Conservation (phyloP, 495 filamentous ascomycete genomes). For the Neohortaea acidophila region DNA sequence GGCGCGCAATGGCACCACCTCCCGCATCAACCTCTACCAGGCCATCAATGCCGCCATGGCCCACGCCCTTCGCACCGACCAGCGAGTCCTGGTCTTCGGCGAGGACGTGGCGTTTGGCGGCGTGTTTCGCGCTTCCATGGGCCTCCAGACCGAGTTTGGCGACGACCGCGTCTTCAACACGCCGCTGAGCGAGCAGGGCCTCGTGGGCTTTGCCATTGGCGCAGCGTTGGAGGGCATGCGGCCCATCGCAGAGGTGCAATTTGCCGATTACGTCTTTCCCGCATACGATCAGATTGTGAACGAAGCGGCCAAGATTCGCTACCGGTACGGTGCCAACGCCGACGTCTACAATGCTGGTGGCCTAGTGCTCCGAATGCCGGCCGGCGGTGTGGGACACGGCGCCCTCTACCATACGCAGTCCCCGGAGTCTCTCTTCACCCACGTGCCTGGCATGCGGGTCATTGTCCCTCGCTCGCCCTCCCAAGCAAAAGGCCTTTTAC, state of each 20-base stretch:
- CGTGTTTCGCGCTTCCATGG: constrained; percentile 90
- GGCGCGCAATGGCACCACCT: constrained; percentile 49
- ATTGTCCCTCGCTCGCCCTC: constrained; percentile 79
- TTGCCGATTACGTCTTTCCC: constrained; percentile 93
- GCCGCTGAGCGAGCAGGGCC: constrained; percentile 84
- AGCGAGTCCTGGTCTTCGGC: constrained; percentile 79
- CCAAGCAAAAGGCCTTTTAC: constrained; percentile 82
- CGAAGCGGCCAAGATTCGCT: constrained; percentile 86
- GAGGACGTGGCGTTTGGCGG: constrained; percentile 96
- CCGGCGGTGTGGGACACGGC: constrained; percentile 88
- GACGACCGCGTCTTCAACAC: constrained; percentile 91
- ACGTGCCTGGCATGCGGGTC: constrained; percentile 78
- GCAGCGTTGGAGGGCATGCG: constrained; percentile 82
- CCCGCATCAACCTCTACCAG: constrained; percentile 80
- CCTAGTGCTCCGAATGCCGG: constrained; percentile 86
- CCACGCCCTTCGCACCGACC: constrained; percentile 66
- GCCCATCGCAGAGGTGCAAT: constrained; percentile 91
- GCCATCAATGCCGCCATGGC: constrained; percentile 81
- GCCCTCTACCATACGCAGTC: constrained; percentile 91
- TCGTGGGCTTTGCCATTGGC: constrained; percentile 86
- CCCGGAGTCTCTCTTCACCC: constrained; percentile 82
- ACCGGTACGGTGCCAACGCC: constrained; percentile 60
- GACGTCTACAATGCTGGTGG: constrained; percentile 28
- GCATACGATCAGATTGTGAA: constrained; percentile 97
- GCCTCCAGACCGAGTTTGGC: constrained; percentile 73